Evolutionary conservation across 2,329 filamentous ascomycete species (phyloP).

Genomic region (Talaromyces sp.): DNA sequence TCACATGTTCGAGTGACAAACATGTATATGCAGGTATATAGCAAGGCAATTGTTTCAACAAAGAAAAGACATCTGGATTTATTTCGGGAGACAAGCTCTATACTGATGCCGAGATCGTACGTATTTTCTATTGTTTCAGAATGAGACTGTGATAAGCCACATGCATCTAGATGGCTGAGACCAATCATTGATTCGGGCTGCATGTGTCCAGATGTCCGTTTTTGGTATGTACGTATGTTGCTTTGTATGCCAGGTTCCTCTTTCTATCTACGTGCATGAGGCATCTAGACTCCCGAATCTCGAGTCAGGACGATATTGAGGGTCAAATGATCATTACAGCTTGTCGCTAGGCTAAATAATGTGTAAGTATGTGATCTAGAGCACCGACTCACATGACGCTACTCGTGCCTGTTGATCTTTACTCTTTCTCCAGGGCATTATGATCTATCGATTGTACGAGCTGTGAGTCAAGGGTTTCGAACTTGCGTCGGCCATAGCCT

Average conservation of each 20-base stretch:
- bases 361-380: background rate
- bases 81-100: slow-evolving; percentile 1
- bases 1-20: background rate
- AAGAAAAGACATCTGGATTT: background rate
- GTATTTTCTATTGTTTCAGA: slow-evolving; percentile 7
- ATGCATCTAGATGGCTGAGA: background rate
- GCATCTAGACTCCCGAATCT: too few species aligned
- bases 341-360: background rate
- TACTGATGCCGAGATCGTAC: background rate
- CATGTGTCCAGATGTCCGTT: background rate
- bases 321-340: background rate
- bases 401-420: background rate
- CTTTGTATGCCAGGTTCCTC: background rate
- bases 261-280: background rate
- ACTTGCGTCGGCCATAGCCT: background rate
- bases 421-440: background rate
- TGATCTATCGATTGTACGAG: background rate
- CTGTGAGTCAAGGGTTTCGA: background rate
- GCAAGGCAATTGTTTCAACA: background rate
- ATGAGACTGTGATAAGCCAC: slow-evolving; percentile 10
- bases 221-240: background rate
- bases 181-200: background rate
- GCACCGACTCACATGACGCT: background rate
- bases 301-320: background rate
- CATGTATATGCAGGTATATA: background rate